Base-by-base conservation (phyloP, 2,329 filamentous ascomycete species). In the Fusarium udum region DNA sequence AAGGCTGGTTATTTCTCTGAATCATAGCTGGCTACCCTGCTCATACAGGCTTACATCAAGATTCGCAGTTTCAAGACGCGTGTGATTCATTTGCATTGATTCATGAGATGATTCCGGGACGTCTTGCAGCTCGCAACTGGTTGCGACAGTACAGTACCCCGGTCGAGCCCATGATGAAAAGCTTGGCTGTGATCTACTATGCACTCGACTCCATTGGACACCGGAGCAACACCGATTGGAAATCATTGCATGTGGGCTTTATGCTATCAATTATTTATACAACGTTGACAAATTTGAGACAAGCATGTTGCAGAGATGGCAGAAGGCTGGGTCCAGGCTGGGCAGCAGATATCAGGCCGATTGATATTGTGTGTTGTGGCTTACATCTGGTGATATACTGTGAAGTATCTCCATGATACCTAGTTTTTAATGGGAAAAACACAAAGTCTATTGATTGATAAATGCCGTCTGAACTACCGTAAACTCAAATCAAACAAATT, bases 161-260 rank as follows among this genome's bases (percentile, higher is more conserved):
- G 65, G 65, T 53, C 36, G 15, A 58, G 56, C n/a, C 11, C 28
- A 37, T 39, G 31, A 26, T 34, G 11, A 49, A 34, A 39, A 43
- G 42, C 31, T 58, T 45, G 45, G 34, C 57, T 22, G 32, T 64
- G 67, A 69, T 64, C 66, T 52, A 34, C 51, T 46, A n/a, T 57
- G 20, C 12, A 20, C 22, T 37, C 26, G 14, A 24, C 31, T 28
- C 26, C 10, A 28, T 46, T 69, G 51, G 58, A 34, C 43, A 69
- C 46, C 65, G 64, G 32, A 39, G 57, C n/a, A 45, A 31, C 26
- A n/a, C 32, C 34, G 18, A 45, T 24, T 46, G 40, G 42, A 31
- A 59, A 28, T 34, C 18, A 56, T 34, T 37, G 52, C 32, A 63
- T 22, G 20, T 55, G 32, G 42, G 26, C 31, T 69, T 64, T 28